Base-by-base conservation (phyloP, 345 rosid species). In the Eutrema heterophyllum region DNA sequence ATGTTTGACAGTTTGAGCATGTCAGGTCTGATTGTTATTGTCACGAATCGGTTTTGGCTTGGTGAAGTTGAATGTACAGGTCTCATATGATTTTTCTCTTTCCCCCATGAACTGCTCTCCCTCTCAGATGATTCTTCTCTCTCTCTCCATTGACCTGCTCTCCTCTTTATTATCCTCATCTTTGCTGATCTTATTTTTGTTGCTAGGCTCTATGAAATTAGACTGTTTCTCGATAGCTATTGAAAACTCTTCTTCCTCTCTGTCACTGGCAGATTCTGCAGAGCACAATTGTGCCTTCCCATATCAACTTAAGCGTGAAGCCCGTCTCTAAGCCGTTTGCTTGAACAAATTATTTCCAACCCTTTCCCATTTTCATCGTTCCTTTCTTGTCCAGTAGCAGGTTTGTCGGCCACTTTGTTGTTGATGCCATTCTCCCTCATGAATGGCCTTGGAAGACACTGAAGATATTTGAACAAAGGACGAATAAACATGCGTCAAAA, bases 401-500 rank as follows among this genome's bases (percentile, higher is more conserved):
- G 24, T 44, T 64, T 21, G 18, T 39, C 1, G 21, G 11, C 77
- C 71, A 64, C 65, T 35, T 73, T 64, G 30, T 24, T 70, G 49
- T 36, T 2, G 57, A 70, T 35, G 32, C 10, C 11, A 60, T 51
- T 71, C n/a, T 49, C 67, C 9, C 0, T 15, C 41, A 50, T 15
- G 67, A 71, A 71, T 49, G 29, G 50, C 7, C n/a, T 16, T 1
- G 75, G 75, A 59, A 71, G 30, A 59, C 59, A 59, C 75, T 71
- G 18, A 13, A 71, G 45, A 59, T 36, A 0, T 33, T 48, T 27
- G 67, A 38, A 49, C 29, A 27, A 3, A 27, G 29, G 29, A 18
- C 5, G 1, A 49, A 24, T 1, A 1, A 27, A 27, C 3, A 26
- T 27, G 1, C 44, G 38, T 12, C 6, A 36, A n/a, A 39, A 26